Conservation (phyloP, 345 rosid genomes). For the Brassica juncea region DNA sequence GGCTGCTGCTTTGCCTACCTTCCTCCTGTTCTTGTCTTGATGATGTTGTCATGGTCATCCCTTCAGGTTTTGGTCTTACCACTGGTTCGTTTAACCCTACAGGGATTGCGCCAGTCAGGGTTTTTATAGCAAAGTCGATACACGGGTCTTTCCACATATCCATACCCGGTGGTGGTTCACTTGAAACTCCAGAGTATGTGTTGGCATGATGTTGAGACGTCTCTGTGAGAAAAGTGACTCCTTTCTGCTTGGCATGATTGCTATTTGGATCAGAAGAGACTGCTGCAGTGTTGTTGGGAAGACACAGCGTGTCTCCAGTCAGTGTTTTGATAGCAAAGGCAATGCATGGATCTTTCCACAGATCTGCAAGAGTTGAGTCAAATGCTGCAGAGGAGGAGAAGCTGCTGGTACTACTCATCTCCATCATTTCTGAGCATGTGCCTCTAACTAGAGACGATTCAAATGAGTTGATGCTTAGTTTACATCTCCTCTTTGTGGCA, state of each 20-base stretch:
- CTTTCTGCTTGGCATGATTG: slow-evolving; percentile 27
- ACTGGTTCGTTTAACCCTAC: slow-evolving; percentile 44
- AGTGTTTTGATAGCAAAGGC: slow-evolving; percentile 96
- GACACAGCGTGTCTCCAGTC: slow-evolving; percentile 60
- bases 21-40: slow-evolving; percentile 1
- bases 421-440: slow-evolving; percentile 20
- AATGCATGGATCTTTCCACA: slow-evolving; percentile 91
- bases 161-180: slow-evolving; percentile 42
- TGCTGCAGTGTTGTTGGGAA: slow-evolving; percentile 37
- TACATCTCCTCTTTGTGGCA: slow-evolving; percentile 1
- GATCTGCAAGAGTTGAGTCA: slow-evolving; percentile 66
- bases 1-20: slow-evolving; percentile 9
- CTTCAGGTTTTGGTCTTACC: background rate
- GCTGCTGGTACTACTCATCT: slow-evolving; percentile 33
- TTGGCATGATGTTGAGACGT: slow-evolving; percentile 19
- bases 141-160: slow-evolving; percentile 89
- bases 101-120: slow-evolving; percentile 80
- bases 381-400: slow-evolving; percentile 35
- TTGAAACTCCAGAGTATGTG: slow-evolving; percentile 36
- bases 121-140: slow-evolving; percentile 90
- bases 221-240: slow-evolving; percentile 12
- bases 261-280: slow-evolving; percentile 43
- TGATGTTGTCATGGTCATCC: background rate
- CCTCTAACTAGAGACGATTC: slow-evolving; percentile 14
- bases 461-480: slow-evolving; percentile 1